Evolutionary conservation across 2,329 filamentous ascomycete species (phyloP).

Genomic region (Sporothrix schenckii): DNA sequence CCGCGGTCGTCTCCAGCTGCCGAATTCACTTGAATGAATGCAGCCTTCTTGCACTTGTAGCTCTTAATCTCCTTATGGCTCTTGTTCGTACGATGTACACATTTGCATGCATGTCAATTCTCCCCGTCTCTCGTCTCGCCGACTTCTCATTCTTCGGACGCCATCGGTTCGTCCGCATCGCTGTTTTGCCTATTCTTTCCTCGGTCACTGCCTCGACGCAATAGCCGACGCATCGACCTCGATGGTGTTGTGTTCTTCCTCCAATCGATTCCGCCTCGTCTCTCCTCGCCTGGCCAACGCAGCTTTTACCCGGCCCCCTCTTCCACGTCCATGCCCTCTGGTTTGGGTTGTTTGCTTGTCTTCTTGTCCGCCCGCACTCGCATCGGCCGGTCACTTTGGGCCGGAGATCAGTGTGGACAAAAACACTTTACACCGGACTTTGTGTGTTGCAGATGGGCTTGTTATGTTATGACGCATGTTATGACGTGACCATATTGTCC

Average conservation of each 20-base stretch:
- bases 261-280: neutral
- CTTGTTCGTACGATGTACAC: neutral
- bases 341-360: neutral
- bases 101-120: neutral
- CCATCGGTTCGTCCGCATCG: neutral
- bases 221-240: neutral
- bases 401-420: neutral
- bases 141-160: neutral
- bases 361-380: neutral
- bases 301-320: constrained; percentile 13
- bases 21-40: no score
- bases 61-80: no score
- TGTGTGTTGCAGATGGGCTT: no score
- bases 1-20: no score
- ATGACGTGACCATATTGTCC: no score
- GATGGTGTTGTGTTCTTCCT: neutral
- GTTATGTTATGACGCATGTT: no score
- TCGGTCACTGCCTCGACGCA: neutral
- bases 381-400: neutral
- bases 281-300: neutral
- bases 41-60: neutral
- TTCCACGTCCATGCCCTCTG: neutral
- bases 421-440: constrained; percentile 18
- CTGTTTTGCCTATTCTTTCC: no score
- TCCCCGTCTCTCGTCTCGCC: neutral